Conservation (phyloP, 768 basidiomycete genomes). For the Rhodotorula diobovata region DNA sequence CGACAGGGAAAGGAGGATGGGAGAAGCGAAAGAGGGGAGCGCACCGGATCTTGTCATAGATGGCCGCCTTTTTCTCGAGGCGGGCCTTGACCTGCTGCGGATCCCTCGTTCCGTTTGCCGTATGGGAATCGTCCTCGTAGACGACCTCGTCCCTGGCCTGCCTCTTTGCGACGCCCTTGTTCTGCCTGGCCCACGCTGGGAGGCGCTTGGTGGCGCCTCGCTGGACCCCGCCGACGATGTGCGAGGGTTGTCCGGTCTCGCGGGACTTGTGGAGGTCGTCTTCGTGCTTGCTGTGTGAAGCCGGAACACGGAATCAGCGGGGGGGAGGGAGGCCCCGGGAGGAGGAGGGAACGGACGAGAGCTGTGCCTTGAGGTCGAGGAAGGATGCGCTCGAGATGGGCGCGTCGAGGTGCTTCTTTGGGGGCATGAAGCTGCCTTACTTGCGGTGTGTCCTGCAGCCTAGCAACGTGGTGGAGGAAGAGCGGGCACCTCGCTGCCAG, state of each 20-base stretch:
- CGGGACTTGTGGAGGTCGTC: conserved; percentile 24
- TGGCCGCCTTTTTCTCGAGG: conserved; percentile 40
- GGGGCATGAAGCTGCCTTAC: background rate
- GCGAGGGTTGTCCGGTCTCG: background rate
- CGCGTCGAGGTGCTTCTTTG: conserved; percentile 6
- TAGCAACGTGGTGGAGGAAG: background rate
- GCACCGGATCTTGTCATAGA: conserved; percentile 42
- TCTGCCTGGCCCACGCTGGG: conserved; percentile 28
- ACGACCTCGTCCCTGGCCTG: conserved; percentile 17
- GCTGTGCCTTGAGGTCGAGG: conserved; percentile 34
- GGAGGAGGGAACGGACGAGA: conserved; percentile 20
- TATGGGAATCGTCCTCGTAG: conserved; percentile 24
- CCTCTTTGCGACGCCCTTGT: conserved; percentile 24
- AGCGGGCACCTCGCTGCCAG: too few species aligned
- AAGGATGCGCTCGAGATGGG: conserved; percentile 22
- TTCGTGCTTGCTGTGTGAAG: conserved; percentile 29
- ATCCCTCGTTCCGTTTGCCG: background rate
- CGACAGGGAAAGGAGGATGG: background rate
- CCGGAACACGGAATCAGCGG: background rate
- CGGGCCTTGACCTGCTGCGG: conserved; percentile 16
- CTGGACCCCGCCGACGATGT: conserved; percentile 1
- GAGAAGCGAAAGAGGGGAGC: background rate
- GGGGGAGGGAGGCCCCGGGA: background rate
- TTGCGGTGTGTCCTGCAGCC: background rate
- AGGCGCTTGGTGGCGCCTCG: background rate